These are phyloP conservation scores for Trypanosoma conorhini DNA, from an alignment of 208 protist species.

Conservation along the genomic window DNA sequence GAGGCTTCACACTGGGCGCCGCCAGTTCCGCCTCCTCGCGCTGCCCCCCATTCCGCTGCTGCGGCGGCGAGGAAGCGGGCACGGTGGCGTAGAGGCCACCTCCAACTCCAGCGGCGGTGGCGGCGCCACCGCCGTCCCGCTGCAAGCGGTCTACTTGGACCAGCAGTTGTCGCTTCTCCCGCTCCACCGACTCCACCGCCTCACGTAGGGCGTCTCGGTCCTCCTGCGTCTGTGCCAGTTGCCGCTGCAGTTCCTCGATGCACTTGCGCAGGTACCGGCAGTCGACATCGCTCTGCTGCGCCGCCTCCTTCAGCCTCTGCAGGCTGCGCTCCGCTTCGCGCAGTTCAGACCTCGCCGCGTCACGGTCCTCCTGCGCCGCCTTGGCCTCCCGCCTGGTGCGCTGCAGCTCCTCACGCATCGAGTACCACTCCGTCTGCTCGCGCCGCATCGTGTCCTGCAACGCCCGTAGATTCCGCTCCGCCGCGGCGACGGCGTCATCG, in stretches of 20 bases:
- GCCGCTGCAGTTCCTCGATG: slow-evolving; percentile 18
- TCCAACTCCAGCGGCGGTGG: neutral
- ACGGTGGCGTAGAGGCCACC: neutral
- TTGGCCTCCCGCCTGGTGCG: neutral
- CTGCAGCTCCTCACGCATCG: slow-evolving; percentile 10
- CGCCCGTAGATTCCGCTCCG: neutral
- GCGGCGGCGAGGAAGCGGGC: neutral
- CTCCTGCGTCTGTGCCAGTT: slow-evolving; percentile 5
- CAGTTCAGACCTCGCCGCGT: neutral
- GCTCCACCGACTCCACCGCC: slow-evolving; percentile 5
- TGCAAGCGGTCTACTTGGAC: slow-evolving; percentile 8
- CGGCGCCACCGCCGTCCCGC: neutral
- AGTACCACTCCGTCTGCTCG: slow-evolving; percentile 1
- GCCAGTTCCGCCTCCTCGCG: neutral
- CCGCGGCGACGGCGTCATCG: neutral
- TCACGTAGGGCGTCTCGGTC: slow-evolving; percentile 12
- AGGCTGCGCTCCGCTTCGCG: slow-evolving; percentile 1
- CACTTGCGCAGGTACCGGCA: slow-evolving; percentile 10
- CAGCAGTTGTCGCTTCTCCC: slow-evolving; percentile 7
- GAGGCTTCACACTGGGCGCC: neutral
- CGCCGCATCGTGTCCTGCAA: slow-evolving; percentile 8
- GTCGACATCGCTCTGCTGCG: slow-evolving; percentile 11
- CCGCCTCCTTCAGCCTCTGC: neutral
- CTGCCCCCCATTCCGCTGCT: neutral
- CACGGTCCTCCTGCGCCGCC: slow-evolving; percentile 8